These are phyloP conservation scores for Hirsutella minnesotensis DNA, from an alignment of 2,329 filamentous ascomycete species.

Conservation along the genomic window DNA sequence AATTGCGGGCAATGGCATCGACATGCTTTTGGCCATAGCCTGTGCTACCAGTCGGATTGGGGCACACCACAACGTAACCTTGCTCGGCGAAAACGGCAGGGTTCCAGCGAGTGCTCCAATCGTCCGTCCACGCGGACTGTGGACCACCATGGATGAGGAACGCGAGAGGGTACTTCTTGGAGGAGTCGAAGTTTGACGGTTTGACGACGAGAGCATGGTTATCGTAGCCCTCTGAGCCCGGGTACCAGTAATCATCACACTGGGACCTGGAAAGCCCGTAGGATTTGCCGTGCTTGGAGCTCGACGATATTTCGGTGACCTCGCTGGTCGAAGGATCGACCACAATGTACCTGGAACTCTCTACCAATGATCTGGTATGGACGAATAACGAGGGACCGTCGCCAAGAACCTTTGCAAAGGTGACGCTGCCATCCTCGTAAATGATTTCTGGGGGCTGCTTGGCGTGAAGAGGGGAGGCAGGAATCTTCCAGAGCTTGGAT, in stretches of 20 bases:
- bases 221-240: conserved; percentile 49
- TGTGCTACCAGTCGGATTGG: conserved; percentile 75
- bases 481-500: conserved; percentile 48
- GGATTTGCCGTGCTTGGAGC: conserved; percentile 50
- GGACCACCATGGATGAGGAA: conserved; percentile 78
- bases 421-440: conserved; percentile 40
- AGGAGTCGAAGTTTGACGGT: conserved; percentile 53
- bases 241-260: conserved; percentile 57
- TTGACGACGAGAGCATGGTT: conserved; percentile 60
- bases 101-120: conserved; percentile 79
- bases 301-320: conserved; percentile 44
- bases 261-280: conserved; percentile 55
- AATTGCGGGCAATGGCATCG: conserved; percentile 66
- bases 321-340: conserved; percentile 33
- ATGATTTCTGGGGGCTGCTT: conserved; percentile 36
- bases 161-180: conserved; percentile 66
- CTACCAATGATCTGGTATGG: conserved; percentile 55
- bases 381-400: conserved; percentile 44
- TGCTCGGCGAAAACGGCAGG: conserved; percentile 77
- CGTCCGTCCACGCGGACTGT: conserved; percentile 62
- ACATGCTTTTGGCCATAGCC: conserved; percentile 70
- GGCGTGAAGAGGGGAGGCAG: conserved; percentile 39
- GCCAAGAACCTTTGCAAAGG: conserved; percentile 39
- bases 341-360: conserved; percentile 59
- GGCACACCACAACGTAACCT: conserved; percentile 70